phyloP scores from a whole-genome alignment of 106 monocot genomes.

The Dioscorea dumetorum region DNA sequence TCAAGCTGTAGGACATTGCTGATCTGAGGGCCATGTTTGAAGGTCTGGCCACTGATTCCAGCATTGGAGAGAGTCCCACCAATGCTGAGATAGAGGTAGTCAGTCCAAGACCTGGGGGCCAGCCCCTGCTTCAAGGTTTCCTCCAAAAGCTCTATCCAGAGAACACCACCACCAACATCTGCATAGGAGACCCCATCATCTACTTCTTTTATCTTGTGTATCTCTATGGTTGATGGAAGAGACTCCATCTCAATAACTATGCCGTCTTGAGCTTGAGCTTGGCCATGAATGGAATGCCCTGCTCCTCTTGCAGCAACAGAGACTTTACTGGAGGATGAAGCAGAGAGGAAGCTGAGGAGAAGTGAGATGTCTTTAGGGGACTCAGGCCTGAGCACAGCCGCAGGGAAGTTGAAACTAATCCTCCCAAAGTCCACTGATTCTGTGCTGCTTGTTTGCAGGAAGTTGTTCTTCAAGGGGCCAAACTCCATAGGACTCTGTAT shows the following conservation, averaged over 20 bases:
- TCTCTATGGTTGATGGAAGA: conserved; percentile 31
- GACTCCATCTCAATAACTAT: conserved; percentile 80
- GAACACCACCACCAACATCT: conserved; percentile 59
- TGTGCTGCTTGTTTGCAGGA: conserved; percentile 38
- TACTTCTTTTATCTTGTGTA: conserved; percentile 9
- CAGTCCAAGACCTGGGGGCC: conserved; percentile 86
- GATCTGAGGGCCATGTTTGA: conserved; percentile 84
- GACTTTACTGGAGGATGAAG: conserved; percentile 36
- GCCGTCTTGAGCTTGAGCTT: conserved; percentile 71
- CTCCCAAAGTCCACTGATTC: conserved; percentile 67
- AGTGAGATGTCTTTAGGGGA: conserved; percentile 58
- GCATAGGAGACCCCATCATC: conserved; percentile 27
- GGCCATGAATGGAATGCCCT: conserved; percentile 80
- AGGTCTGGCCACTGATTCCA: conserved; percentile 85
- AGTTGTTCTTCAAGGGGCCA: conserved; percentile 48
- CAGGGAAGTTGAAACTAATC: conserved; percentile 51
- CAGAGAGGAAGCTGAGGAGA: conserved; percentile 54
- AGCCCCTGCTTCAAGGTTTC: conserved; percentile 58
- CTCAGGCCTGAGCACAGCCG: conserved; percentile 65
- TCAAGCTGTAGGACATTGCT: conserved; percentile 75
- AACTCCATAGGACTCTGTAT: conserved; percentile 74
- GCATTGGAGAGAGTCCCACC: conserved; percentile 87
- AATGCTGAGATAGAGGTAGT: conserved; percentile 71
- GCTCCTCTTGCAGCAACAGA: conserved; percentile 70
- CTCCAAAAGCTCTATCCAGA: conserved; percentile 64